A percentile compares a stretch with the other conserved stretches of the same genome.
phyloP scores from a whole-genome alignment of 2,329 filamentous ascomycete genomes.

The Colletotrichum sp. region DNA sequence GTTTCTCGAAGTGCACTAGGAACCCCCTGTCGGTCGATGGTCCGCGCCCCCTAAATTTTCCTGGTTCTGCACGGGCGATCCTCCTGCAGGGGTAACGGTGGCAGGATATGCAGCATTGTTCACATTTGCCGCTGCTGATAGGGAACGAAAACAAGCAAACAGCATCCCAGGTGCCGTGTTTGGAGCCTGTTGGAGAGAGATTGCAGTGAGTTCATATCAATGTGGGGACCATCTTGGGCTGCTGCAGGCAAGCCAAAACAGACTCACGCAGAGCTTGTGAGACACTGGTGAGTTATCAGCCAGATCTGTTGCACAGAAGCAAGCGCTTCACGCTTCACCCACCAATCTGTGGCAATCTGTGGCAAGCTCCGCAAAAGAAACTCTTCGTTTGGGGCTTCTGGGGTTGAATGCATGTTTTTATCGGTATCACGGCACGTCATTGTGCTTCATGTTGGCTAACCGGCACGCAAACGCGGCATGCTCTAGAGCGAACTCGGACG shows the following conservation, averaged over 20 bases:
- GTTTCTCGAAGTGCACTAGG: neutral
- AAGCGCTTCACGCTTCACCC: neutral
- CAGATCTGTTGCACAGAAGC: neutral
- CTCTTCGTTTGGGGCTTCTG: neutral
- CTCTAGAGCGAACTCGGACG: neutral
- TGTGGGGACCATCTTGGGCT: neutral
- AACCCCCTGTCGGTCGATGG: neutral
- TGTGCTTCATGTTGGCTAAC: neutral
- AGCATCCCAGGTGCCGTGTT: neutral
- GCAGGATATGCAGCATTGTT: neutral
- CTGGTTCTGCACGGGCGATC: conserved; percentile 11
- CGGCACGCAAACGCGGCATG: neutral
- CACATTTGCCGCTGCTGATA: neutral
- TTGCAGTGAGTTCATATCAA: neutral
- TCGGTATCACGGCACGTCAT: neutral
- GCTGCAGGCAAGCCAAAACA: conserved; percentile 1
- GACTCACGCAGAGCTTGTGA: neutral
- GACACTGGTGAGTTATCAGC: neutral
- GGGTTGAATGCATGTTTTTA: neutral
- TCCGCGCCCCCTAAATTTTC: neutral
- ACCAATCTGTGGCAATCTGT: neutral
- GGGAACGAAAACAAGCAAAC: neutral
- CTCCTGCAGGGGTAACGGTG: neutral
- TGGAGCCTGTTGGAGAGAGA: conserved; percentile 2
- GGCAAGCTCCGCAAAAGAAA: neutral